These are phyloP conservation scores for Solanum tacnaense DNA, from an alignment of 257 asterid genomes.

Conservation along the genomic window DNA sequence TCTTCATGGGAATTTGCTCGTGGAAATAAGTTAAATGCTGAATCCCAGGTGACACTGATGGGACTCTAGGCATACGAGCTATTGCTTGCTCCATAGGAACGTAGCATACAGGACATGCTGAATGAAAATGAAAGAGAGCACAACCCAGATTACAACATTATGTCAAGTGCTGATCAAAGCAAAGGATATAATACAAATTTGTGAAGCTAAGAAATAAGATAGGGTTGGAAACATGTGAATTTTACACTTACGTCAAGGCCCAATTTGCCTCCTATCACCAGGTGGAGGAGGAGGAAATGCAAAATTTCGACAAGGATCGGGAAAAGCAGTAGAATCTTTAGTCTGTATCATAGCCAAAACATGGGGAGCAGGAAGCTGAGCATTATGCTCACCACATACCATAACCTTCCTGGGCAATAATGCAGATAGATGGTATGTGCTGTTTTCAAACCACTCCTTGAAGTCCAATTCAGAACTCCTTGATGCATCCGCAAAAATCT, in stretches of 20 bases:
- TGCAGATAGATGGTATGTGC: constrained; percentile 25
- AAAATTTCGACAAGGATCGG: constrained; percentile 60
- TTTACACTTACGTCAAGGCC: constrained; percentile 84
- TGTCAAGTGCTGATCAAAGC: neutral
- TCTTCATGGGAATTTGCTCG: constrained; percentile 44
- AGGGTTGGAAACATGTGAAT: neutral
- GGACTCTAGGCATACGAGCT: constrained; percentile 62
- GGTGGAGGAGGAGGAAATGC: constrained; percentile 90
- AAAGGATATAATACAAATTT: neutral
- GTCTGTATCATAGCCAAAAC: constrained; percentile 24
- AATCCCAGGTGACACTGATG: constrained; percentile 58
- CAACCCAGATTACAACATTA: neutral
- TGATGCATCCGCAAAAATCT: constrained; percentile 24
- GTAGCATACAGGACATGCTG: constrained; percentile 95
- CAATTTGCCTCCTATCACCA: constrained; percentile 51
- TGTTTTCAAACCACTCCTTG: constrained; percentile 40
- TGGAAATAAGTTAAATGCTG: constrained; percentile 57
- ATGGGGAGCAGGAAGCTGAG: constrained; percentile 26
- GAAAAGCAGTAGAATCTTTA: constrained; percentile 10
- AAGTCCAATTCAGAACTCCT: constrained; percentile 44
- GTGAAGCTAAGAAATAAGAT: neutral
- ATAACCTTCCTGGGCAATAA: constrained; percentile 25
- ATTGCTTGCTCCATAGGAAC: constrained; percentile 73
- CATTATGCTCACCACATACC: constrained; percentile 44
- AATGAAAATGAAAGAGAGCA: constrained; percentile 13